Percentiles rank a stretch among this genome's conserved stretches.
Evolutionary conservation across 495 filamentous ascomycete species (phyloP).

Genomic region (Hypomontagnella submonticulosa): DNA sequence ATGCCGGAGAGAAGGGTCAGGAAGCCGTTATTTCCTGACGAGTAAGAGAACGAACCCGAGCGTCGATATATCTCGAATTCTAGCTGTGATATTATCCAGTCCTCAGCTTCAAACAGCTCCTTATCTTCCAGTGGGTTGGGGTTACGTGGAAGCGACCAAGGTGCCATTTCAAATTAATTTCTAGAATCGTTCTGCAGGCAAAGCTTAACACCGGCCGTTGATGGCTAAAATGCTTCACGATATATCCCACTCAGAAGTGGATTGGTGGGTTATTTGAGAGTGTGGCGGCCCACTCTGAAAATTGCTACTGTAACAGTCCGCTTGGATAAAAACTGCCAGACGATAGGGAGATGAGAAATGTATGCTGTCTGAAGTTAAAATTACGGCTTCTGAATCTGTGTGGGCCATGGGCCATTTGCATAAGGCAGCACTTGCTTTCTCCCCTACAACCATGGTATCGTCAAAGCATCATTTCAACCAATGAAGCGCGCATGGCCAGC

Average conservation of each 20-base stretch:
- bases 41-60: slow-evolving; percentile 1
- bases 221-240: slow-evolving; percentile 36
- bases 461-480: slow-evolving; percentile 3
- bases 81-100: slow-evolving; percentile 2
- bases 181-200: slow-evolving; percentile 16
- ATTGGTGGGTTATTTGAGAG: slow-evolving; percentile 24
- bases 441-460: slow-evolving; percentile 21
- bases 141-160: slow-evolving; percentile 9
- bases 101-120: background rate
- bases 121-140: slow-evolving; percentile 26
- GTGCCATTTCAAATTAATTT: slow-evolving; percentile 28
- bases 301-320: slow-evolving; percentile 40
- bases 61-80: slow-evolving; percentile 7
- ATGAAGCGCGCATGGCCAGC: background rate
- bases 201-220: slow-evolving; percentile 22
- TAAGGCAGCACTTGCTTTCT: slow-evolving; percentile 6
- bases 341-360: slow-evolving; percentile 10
- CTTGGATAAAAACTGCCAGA: slow-evolving; percentile 37
- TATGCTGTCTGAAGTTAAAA: background rate
- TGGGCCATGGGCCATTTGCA: slow-evolving; percentile 8
- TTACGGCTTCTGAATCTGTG: slow-evolving; percentile 4
- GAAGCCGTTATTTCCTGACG: slow-evolving; percentile 10
- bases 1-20: slow-evolving; percentile 24
- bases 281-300: slow-evolving; percentile 1
- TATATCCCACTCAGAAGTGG: slow-evolving; percentile 20